These are phyloP conservation scores for Penicillium sp. DNA, from an alignment of 2,329 filamentous ascomycete species.

Conservation along the genomic window DNA sequence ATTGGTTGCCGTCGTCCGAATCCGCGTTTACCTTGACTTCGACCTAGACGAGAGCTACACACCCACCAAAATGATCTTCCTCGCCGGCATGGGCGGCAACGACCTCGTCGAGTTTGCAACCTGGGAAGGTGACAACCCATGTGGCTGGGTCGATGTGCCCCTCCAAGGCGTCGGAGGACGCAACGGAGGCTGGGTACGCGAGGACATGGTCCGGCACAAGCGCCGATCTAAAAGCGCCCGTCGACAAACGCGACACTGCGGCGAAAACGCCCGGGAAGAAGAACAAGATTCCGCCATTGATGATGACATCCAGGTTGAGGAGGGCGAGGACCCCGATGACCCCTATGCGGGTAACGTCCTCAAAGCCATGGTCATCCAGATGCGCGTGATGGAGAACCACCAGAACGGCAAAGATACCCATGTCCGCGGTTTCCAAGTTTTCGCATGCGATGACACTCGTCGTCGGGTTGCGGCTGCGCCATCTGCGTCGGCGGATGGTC, in stretches of 20 bases:
- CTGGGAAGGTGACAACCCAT: slow-evolving; percentile 77
- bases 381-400: slow-evolving; percentile 93
- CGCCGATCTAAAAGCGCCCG: slow-evolving; percentile 18
- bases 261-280: slow-evolving; percentile 20
- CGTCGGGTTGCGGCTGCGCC: slow-evolving; percentile 39
- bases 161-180: slow-evolving; percentile 65
- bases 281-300: slow-evolving; percentile 36
- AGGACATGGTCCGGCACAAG: slow-evolving; percentile 28
- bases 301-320: slow-evolving; percentile 36
- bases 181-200: slow-evolving; percentile 40
- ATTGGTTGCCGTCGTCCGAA: slow-evolving; percentile 57
- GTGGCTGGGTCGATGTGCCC: slow-evolving; percentile 90
- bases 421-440: slow-evolving; percentile 89
- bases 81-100: slow-evolving; percentile 88
- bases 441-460: slow-evolving; percentile 56
- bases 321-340: slow-evolving; percentile 38
- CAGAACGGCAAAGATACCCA: slow-evolving; percentile 99
- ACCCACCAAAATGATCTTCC: slow-evolving; percentile 87
- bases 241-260: slow-evolving; percentile 20
- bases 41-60: slow-evolving; percentile 95
- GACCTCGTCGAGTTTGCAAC: slow-evolving; percentile 87
- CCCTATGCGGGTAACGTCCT: slow-evolving; percentile 72
- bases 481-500: slow-evolving; percentile 42
- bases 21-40: slow-evolving; percentile 76
- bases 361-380: slow-evolving; percentile 86